phyloP scores from a whole-genome alignment of 129 eudicot genomes.

The Flaveria ramosissima region DNA sequence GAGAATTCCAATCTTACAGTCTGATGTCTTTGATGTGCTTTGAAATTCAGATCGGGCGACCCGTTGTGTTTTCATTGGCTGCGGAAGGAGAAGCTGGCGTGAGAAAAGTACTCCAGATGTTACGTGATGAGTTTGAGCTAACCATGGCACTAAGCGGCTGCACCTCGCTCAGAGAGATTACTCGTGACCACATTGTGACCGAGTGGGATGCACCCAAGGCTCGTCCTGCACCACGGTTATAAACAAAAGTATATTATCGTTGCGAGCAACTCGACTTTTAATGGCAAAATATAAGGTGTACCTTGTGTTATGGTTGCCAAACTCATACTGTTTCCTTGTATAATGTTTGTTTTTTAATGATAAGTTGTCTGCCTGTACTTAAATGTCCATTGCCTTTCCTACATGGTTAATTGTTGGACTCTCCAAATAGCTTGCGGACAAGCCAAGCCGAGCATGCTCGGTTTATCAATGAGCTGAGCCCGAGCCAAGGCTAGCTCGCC shows the following conservation, averaged over 20 bases:
- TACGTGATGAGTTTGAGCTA: conserved; percentile 88
- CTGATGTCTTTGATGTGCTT: background rate
- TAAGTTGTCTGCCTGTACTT: conserved; percentile 31
- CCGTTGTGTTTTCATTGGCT: conserved; percentile 86
- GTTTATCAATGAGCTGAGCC: too few species aligned
- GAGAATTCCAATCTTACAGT: too few species aligned
- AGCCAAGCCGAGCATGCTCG: too few species aligned
- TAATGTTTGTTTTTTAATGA: conserved; percentile 31
- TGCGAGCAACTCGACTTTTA: conserved; percentile 5
- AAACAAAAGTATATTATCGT: conserved; percentile 18
- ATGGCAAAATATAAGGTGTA: conserved; percentile 31
- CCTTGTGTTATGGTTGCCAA: conserved; percentile 31
- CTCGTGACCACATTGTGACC: conserved; percentile 76
- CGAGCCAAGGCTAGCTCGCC: too few species aligned
- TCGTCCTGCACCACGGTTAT: conserved; percentile 63
- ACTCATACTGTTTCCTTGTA: conserved; percentile 31
- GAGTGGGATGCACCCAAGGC: conserved; percentile 79
- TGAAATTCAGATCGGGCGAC: conserved; percentile 72
- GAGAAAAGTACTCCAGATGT: conserved; percentile 81
- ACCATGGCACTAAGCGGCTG: conserved; percentile 97
- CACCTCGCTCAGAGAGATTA: conserved; percentile 66
- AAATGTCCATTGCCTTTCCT: conserved; percentile 23
- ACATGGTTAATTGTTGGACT: background rate
- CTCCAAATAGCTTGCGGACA: too few species aligned
- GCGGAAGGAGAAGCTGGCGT: conserved; percentile 97